Percentiles rank a stretch among this genome's conserved stretches.
These are phyloP conservation scores for Pseudogymnoascus sp. DNA, from an alignment of 2,329 filamentous ascomycete genomes.

Conservation along the genomic window DNA sequence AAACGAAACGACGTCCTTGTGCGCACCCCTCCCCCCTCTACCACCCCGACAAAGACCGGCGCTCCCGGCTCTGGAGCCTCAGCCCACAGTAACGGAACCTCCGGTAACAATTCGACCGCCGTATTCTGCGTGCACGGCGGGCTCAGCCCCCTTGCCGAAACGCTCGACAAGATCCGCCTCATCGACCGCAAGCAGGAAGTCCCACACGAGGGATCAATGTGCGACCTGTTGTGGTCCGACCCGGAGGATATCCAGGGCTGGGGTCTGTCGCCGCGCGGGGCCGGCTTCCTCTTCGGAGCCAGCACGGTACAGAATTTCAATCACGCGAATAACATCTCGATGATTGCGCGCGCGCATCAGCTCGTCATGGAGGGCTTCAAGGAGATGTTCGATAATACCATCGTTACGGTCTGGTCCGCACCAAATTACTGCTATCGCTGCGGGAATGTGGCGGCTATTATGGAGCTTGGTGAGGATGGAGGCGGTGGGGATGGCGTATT, in stretches of 20 bases:
- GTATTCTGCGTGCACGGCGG: slow-evolving; percentile 97
- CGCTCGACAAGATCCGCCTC: slow-evolving; percentile 87
- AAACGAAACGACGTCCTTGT: slow-evolving; percentile 25
- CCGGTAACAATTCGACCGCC: slow-evolving; percentile 65
- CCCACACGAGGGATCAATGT: slow-evolving; percentile 96
- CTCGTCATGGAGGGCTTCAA: slow-evolving; percentile 99
- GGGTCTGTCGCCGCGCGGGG: slow-evolving; percentile 87
- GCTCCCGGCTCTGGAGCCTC: slow-evolving; percentile 74
- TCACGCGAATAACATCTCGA: slow-evolving; percentile 79
- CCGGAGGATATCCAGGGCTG: slow-evolving; percentile 97
- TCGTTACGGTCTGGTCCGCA: slow-evolving; percentile 97
- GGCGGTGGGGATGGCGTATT: slow-evolving; percentile 49
- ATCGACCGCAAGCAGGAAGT: slow-evolving; percentile 97
- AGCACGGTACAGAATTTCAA: slow-evolving; percentile 97
- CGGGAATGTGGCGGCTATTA: slow-evolving; percentile 88
- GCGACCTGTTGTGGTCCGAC: slow-evolving; percentile 94
- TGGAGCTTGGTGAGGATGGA: slow-evolving; percentile 85
- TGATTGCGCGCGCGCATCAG: slow-evolving; percentile 92
- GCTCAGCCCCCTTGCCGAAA: slow-evolving; percentile 91
- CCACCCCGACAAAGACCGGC: slow-evolving; percentile 47
- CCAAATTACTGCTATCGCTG: slow-evolving; percentile 96
- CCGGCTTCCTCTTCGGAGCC: slow-evolving; percentile 88
- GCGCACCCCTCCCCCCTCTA: slow-evolving; percentile 34
- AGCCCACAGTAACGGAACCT: slow-evolving; percentile 53
- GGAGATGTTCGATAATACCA: slow-evolving; percentile 94